Conservation (phyloP, 2,329 filamentous ascomycete species). For the Fusarium penzigii region DNA sequence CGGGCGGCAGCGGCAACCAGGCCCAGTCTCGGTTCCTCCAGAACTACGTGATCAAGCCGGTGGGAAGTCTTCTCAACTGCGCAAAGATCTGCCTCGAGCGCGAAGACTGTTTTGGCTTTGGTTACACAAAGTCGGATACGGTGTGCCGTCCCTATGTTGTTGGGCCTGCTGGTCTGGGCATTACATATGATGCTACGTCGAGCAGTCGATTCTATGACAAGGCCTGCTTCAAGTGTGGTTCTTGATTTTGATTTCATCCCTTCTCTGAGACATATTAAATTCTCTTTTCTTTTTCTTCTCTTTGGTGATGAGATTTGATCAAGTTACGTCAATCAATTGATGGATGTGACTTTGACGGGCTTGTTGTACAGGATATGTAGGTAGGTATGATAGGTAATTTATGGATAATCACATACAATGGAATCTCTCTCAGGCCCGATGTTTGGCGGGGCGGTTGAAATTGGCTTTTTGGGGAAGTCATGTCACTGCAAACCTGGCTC, state of each 20-base stretch:
- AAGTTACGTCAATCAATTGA: too few relatives aligned
- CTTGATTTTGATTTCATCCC: conserved; percentile 1
- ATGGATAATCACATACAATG: too few relatives aligned
- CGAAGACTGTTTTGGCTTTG: conserved; percentile 16
- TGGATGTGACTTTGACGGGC: too few relatives aligned
- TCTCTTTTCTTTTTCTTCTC: too few relatives aligned
- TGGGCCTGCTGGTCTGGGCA: conserved; percentile 9
- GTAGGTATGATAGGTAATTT: too few relatives aligned
- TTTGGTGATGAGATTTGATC: too few relatives aligned
- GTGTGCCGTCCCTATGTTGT: conserved; percentile 12
- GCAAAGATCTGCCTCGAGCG: conserved; percentile 15
- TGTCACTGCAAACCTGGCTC: too few relatives aligned
- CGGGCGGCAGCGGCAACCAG: conserved; percentile 14
- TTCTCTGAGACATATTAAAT: not conserved
- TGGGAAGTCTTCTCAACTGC: conserved; percentile 15
- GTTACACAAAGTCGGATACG: conserved; percentile 10
- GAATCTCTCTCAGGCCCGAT: too few relatives aligned
- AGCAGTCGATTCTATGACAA: conserved; percentile 16
- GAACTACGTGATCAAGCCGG: conserved; percentile 15
- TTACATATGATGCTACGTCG: conserved; percentile 9
- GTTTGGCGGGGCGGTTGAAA: too few relatives aligned
- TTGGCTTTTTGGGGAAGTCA: too few relatives aligned
- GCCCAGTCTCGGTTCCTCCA: conserved; percentile 10
- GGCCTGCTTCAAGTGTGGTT: conserved; percentile 16
- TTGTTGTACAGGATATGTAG: too few relatives aligned